phyloP scores from a whole-genome alignment of 108 stramenopile genomes.

The Schizochytrium sp. region DNA sequence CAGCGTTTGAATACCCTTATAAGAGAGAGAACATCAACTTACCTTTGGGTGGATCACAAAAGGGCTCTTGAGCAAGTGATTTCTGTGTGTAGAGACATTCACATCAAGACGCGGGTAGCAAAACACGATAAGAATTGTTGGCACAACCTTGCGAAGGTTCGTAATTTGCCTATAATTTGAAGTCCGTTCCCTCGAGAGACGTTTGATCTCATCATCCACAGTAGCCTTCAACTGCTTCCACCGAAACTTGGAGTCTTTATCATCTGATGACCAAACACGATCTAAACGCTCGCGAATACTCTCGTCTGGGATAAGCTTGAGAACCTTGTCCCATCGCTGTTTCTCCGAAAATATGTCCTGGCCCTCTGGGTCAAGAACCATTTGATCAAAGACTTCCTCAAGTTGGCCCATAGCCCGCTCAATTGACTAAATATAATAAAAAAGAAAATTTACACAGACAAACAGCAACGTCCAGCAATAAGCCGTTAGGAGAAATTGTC shows the following conservation, averaged over 20 bases:
- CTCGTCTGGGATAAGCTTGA: constrained; percentile 85
- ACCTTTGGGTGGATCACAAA: constrained; percentile 98
- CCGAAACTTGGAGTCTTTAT: background rate
- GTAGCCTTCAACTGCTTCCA: constrained; percentile 82
- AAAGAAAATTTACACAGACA: background rate
- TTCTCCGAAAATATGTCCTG: constrained; percentile 80
- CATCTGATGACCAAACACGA: background rate
- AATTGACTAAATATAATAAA: constrained; percentile 70
- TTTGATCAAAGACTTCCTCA: constrained; percentile 89
- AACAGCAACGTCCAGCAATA: background rate
- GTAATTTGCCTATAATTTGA: constrained; percentile 65
- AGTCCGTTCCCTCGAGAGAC: background rate
- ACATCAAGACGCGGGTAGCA: constrained; percentile 98
- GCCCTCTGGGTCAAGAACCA: constrained; percentile 83
- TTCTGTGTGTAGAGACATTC: constrained; percentile 97
- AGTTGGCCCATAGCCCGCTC: constrained; percentile 85
- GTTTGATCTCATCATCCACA: background rate
- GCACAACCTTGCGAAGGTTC: constrained; percentile 85
- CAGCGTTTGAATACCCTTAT: background rate
- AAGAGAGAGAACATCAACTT: constrained; percentile 70
- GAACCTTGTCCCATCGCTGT: constrained; percentile 84
- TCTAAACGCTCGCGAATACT: constrained; percentile 72
- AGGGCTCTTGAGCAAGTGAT: constrained; percentile 98
- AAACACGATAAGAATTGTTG: constrained; percentile 89
- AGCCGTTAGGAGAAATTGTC: too few species aligned